phyloP scores from a whole-genome alignment of 2,329 filamentous ascomycete species.

The Cladophialophora chaetospira region DNA sequence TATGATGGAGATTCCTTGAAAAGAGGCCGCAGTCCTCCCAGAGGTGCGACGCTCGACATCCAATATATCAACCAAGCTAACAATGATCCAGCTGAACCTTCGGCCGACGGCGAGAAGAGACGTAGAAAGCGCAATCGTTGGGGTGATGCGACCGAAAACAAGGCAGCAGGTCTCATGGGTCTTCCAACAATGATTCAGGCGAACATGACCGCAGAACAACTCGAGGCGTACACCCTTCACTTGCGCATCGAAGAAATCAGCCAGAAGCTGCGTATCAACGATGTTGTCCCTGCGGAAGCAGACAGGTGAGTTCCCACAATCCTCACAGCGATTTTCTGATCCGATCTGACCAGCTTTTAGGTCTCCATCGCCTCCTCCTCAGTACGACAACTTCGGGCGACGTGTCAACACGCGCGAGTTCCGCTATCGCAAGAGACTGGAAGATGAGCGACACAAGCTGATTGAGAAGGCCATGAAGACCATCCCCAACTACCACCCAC shows the following conservation, averaged over 20 bases:
- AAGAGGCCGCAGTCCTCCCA: conserved; percentile 89
- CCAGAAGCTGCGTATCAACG: conserved; percentile 98
- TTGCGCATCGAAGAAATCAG: conserved; percentile 98
- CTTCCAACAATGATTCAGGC: conserved; percentile 94
- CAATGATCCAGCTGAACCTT: conserved; percentile 45
- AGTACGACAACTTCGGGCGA: conserved; percentile 98
- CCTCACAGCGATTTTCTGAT: conserved; percentile 3
- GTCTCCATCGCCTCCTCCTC: conserved; percentile 90
- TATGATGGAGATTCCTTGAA: conserved; percentile 62
- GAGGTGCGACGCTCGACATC: conserved; percentile 59
- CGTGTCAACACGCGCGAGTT: conserved; percentile 99
- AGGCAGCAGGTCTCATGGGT: conserved; percentile 96
- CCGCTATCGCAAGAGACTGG: conserved; percentile 94
- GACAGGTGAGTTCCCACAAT: conserved; percentile 69
- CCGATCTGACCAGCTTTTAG: conserved; percentile 50
- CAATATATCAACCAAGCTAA: conserved; percentile 31
- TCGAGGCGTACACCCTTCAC: conserved; percentile 95
- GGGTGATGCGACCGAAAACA: conserved; percentile 97
- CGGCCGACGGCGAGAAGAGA: conserved; percentile 75
- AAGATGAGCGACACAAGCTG: conserved; percentile 98
- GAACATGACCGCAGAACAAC: conserved; percentile 97
- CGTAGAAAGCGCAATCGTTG: conserved; percentile 99
- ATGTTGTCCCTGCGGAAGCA: conserved; percentile 94
- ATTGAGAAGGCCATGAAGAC: conserved; percentile 99
- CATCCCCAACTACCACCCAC: conserved; percentile 98